Conservation (phyloP, 1,284 basidiomycete species). For the Prillingera fragicola region DNA sequence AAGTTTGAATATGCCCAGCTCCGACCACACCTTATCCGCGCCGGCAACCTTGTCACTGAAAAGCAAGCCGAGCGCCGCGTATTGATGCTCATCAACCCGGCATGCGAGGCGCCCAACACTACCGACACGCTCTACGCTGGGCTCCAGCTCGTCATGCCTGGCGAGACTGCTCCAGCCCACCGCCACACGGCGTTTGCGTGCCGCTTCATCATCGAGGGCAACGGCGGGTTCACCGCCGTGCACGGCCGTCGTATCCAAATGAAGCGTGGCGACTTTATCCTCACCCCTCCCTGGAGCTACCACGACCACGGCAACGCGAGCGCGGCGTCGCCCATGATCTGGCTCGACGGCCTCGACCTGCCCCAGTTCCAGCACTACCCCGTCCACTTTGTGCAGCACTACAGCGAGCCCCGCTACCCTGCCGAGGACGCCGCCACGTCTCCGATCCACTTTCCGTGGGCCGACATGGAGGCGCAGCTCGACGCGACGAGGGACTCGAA, state of each 20-base stretch:
- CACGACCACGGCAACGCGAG: conserved; percentile 26
- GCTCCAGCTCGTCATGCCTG: conserved; percentile 22
- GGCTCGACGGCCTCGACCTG: conserved; percentile 25
- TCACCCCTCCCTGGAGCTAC: conserved; percentile 20
- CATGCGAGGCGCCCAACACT: conserved; percentile 11
- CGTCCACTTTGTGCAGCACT: conserved; percentile 23
- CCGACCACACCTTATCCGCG: conserved; percentile 20
- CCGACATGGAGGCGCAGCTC: conserved; percentile 17
- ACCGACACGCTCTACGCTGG: conserved; percentile 26
- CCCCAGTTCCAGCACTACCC: conserved; percentile 23
- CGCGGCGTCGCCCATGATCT: conserved; percentile 20
- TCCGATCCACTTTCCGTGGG: conserved; percentile 19
- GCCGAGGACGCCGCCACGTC: conserved; percentile 13
- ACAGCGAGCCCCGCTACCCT: conserved; percentile 19
- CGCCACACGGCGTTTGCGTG: conserved; percentile 22
- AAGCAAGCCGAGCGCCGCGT: conserved; percentile 24
- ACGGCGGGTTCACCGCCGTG: conserved; percentile 23
- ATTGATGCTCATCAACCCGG: conserved; percentile 22
- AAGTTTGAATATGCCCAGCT: conserved; percentile 18
- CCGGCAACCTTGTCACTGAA: conserved; percentile 20
- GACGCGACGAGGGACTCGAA: conserved; percentile 1
- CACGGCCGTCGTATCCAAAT: conserved; percentile 22
- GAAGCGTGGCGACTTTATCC: conserved; percentile 23
- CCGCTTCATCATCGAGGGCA: conserved; percentile 26
- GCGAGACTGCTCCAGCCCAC: conserved; percentile 24